These are phyloP conservation scores for Protomyces pachydermus DNA, from an alignment of 1,139 yeast species.

Conservation along the genomic window DNA sequence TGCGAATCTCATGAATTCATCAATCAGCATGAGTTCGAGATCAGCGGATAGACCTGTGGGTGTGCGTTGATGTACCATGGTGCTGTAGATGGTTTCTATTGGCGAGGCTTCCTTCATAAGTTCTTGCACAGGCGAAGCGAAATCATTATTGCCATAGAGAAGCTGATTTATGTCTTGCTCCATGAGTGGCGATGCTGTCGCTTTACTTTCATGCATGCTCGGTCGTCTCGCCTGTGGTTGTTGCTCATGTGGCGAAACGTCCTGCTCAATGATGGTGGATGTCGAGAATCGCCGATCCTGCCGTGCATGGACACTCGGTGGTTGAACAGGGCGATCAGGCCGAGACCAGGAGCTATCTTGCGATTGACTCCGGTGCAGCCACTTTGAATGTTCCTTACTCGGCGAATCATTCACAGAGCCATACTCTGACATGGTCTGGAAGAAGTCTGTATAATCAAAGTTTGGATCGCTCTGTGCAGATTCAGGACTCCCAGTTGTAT, in stretches of 20 bases:
- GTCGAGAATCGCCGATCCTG: background rate
- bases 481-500: background rate
- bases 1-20: slow-evolving; percentile 5
- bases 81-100: background rate
- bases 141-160: background rate
- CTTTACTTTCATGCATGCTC: background rate
- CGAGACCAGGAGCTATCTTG: background rate
- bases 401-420: background rate
- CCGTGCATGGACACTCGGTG: background rate
- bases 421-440: background rate
- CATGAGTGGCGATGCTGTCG: background rate
- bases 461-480: background rate
- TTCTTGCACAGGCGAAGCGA: background rate
- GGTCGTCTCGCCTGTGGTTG: background rate
- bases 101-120: background rate
- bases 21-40: slow-evolving; percentile 5
- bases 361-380: background rate
- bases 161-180: background rate
- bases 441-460: background rate
- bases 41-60: slow-evolving; percentile 11
- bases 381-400: background rate
- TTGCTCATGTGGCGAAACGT: background rate
- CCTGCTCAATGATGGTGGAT: background rate
- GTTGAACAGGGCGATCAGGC: background rate
- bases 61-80: slow-evolving; percentile 1